Evolutionary conservation across 305 asterid species (phyloP).

Genomic region (Solanum aculeatissimum): DNA sequence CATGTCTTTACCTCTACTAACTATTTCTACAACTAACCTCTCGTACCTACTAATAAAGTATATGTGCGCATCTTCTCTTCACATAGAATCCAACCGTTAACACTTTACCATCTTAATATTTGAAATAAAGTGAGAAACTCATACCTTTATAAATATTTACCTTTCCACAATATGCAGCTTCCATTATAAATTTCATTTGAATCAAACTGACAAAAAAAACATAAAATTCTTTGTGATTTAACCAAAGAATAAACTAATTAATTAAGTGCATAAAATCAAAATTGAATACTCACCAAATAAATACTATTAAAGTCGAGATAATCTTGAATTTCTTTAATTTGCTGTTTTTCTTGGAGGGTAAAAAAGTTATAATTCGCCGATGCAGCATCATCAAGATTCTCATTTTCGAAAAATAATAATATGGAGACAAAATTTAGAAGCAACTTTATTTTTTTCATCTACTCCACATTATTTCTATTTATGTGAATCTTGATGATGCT

Average conservation of each 20-base stretch:
- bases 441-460: background rate
- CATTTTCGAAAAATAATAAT: background rate
- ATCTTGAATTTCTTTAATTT: background rate
- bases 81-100: background rate
- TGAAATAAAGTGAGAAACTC: background rate
- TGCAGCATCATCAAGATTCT: slow-evolving; percentile 38
- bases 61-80: background rate
- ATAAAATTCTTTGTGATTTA: background rate
- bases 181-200: background rate
- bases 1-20: background rate
- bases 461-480: background rate
- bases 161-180: background rate
- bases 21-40: background rate
- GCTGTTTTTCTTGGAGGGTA: background rate
- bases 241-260: background rate
- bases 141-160: background rate
- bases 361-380: slow-evolving; percentile 7
- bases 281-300: background rate
- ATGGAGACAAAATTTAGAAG: background rate
- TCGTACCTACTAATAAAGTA: background rate
- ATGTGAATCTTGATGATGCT: slow-evolving; percentile 25
- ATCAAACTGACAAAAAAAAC: background rate
- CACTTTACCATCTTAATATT: background rate
- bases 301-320: background rate
- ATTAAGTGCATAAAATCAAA: background rate